Conservation (phyloP, 495 filamentous ascomycete species). For the Choiromyces venosus region DNA sequence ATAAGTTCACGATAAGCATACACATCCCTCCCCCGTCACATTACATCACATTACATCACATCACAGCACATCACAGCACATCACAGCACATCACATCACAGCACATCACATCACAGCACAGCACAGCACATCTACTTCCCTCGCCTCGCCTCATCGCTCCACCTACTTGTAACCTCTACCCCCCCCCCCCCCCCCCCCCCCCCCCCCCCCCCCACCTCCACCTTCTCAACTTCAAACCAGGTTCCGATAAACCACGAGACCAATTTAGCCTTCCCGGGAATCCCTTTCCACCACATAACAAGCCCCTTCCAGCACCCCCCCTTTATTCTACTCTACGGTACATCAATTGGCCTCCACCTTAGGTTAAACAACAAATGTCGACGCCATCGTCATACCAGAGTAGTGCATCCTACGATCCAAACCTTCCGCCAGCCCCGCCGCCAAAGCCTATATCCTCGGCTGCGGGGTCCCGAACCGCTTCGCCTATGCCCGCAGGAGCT, state of each 20-base stretch:
- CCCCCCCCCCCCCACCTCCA: background rate
- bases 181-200: too few species aligned
- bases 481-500: slow-evolving; percentile 48
- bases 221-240: background rate
- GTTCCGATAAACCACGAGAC: background rate
- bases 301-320: background rate
- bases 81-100: background rate
- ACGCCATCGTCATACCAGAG: slow-evolving; percentile 38
- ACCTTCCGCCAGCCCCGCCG: slow-evolving; percentile 63
- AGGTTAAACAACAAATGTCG: slow-evolving; percentile 12
- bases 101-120: background rate
- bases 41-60: background rate
- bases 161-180: background rate
- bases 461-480: slow-evolving; percentile 55
- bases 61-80: background rate
- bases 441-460: slow-evolving; percentile 68
- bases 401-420: slow-evolving; percentile 44
- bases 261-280: slow-evolving; percentile 4
- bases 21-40: background rate
- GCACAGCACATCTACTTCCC: background rate
- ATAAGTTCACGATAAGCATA: background rate
- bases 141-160: too few species aligned
- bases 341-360: slow-evolving; percentile 1
- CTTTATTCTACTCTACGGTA: background rate
- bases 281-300: background rate